Evolutionary conservation across 768 basidiomycete genomes (phyloP).

Genomic region (Podaxis sp.): DNA sequence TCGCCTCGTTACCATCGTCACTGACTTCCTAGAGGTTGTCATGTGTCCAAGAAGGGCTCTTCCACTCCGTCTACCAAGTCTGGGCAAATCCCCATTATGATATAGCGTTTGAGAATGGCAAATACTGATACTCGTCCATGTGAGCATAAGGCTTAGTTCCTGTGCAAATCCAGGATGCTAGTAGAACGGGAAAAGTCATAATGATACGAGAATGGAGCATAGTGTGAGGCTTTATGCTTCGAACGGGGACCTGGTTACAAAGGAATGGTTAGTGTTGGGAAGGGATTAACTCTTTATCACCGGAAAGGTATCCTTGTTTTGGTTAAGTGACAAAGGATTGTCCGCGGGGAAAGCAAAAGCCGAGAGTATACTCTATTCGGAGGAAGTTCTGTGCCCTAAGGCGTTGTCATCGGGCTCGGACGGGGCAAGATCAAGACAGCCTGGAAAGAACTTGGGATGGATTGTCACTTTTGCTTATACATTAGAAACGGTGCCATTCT

Average conservation of each 20-base stretch:
- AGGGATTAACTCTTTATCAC: neutral
- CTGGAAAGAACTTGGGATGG: neutral
- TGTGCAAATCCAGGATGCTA: neutral
- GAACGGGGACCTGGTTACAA: neutral
- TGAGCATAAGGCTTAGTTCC: neutral
- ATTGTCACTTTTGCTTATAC: neutral
- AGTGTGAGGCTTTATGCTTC: neutral
- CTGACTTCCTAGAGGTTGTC: neutral
- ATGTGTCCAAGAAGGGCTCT: neutral
- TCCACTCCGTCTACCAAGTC: neutral
- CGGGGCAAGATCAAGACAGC: neutral
- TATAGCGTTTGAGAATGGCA: neutral
- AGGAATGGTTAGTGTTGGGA: neutral
- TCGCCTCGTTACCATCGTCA: neutral
- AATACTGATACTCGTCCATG: neutral
- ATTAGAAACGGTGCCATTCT: neutral
- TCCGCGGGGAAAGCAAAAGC: neutral
- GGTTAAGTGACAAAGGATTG: neutral
- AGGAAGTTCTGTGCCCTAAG: neutral
- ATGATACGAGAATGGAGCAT: too few species aligned
- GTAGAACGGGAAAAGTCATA: neutral
- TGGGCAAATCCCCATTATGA: neutral
- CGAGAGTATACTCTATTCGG: neutral
- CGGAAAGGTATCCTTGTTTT: neutral
- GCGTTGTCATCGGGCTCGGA: neutral